These are phyloP conservation scores for Polytrichum formosum DNA, from an alignment of 225 moss, liverwort and hornwort species.

Conservation along the genomic window DNA sequence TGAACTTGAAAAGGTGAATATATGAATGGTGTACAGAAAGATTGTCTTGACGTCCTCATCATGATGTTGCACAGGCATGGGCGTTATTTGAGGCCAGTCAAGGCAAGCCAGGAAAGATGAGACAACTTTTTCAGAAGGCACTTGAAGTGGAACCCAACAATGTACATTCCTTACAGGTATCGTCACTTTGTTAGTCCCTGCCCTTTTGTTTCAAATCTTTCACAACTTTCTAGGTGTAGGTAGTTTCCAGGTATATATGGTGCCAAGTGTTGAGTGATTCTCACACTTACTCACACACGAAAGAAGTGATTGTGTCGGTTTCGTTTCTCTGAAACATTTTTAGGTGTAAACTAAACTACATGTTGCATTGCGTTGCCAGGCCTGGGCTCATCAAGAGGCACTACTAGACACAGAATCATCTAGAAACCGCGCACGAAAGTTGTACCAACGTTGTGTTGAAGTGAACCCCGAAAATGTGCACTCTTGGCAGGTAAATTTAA, in stretches of 20 bases:
- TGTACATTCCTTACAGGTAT: slow-evolving; percentile 51
- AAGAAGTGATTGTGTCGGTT: no score
- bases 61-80: slow-evolving; percentile 59
- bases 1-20: no score
- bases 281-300: no score
- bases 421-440: slow-evolving; percentile 49
- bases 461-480: slow-evolving; percentile 63
- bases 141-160: slow-evolving; percentile 72
- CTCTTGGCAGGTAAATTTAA: slow-evolving; percentile 72
- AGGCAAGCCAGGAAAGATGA: slow-evolving; percentile 70
- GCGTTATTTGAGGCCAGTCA: slow-evolving; percentile 81
- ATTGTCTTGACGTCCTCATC: no score
- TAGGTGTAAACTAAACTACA: no score
- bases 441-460: slow-evolving; percentile 76
- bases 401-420: slow-evolving; percentile 37
- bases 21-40: no score
- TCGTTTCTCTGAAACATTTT: no score
- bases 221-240: no score
- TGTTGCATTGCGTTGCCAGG: slow-evolving; percentile 23
- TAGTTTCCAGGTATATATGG: no score
- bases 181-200: no score
- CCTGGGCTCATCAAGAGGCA: slow-evolving; percentile 88
- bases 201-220: no score
- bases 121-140: slow-evolving; percentile 68
- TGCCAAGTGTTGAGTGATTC: no score